Percentiles rank a stretch among this genome's conserved stretches.
Conservation (phyloP, 1,139 yeast genomes). For the Starmera stellimalicola region DNA sequence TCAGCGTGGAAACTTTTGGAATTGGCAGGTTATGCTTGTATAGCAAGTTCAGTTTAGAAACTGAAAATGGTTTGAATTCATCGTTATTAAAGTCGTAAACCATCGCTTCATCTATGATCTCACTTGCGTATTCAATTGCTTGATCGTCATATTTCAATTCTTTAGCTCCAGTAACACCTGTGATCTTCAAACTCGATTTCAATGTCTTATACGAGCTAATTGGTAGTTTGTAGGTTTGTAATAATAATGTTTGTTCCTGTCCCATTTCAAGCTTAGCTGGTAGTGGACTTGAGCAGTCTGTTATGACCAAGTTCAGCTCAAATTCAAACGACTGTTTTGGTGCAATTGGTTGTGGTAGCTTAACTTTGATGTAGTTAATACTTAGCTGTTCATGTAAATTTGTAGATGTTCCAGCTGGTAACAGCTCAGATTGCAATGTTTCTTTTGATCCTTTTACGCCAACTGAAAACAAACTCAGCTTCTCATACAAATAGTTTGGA, state of each 20-base stretch:
- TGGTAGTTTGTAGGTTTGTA: constrained; percentile 48
- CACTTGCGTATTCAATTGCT: constrained; percentile 8
- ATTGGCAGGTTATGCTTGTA: constrained; percentile 66
- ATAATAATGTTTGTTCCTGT: constrained; percentile 53
- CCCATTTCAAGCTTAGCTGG: constrained; percentile 56
- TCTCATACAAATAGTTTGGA: constrained; percentile 33
- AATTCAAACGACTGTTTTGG: constrained; percentile 48
- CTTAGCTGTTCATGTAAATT: constrained; percentile 16
- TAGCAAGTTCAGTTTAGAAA: constrained; percentile 42
- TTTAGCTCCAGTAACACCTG: constrained; percentile 45
- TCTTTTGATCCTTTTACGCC: constrained; percentile 24
- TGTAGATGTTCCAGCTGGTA: constrained; percentile 22
- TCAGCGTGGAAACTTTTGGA: constrained; percentile 45
- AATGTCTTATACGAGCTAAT: constrained; percentile 55
- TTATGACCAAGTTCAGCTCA: constrained; percentile 43
- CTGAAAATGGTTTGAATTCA: constrained; percentile 36
- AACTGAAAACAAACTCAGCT: constrained; percentile 40
- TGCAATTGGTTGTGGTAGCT: constrained; percentile 56
- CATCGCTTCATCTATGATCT: constrained; percentile 30
- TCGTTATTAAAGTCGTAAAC: constrained; percentile 48
- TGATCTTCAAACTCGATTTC: constrained; percentile 38
- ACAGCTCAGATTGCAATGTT: constrained; percentile 23
- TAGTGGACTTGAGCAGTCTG: constrained; percentile 42
- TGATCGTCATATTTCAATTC: constrained; percentile 18
- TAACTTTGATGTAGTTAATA: constrained; percentile 34